Evolutionary conservation across 2,329 filamentous ascomycete species (phyloP), one percentile per base, ranked within the genome.

Genomic region (Phaeosphaeriaceae sp.): DNA sequence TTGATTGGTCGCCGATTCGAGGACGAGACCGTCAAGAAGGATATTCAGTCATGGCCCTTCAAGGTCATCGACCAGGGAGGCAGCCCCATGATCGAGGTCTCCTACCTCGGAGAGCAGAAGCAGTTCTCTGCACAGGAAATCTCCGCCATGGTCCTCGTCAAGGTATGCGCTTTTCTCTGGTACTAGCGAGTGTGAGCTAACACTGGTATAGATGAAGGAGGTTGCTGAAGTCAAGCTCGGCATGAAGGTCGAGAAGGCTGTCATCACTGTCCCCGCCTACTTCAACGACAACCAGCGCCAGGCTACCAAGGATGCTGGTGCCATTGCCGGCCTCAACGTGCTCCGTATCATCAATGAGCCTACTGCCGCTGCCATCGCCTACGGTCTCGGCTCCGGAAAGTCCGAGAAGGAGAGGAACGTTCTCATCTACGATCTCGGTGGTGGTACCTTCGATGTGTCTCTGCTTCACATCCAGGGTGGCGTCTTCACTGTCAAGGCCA

Each of bases 261-360:
- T 99, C 77, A 92, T 99, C 79, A 99, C 94, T 57, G 94, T 97
- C 51, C 94, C 94, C 50, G 94, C 94, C 75, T 99, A 99, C 86
- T 99, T 99, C 90, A 97, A 97, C 85, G 94, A 99, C 87, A 96
- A 96, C 85, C 94, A 99, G 84, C 89, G 94, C 81, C 94, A 97
- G 82, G 90, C 94, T 64, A 99, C 94, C 81, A 97, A 97, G 88
- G 94, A 97, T 75, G 94, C 94, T 64, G 94, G 94, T 87, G 89
- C 93, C 77, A 99, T 99, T 74, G 82, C 93, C 72, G 94, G 93
- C 68, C 87, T 99, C 59, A 97, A 97, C 81, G 92, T 99, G 67
- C 92, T 99, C 78, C 92, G 94, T 85, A 97, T 99, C 82, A 97
- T 99, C 83, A 99, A 99, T 87, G 94, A 99, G 84, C 94, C 94